Conservation (phyloP, 257 asterid genomes). For the Scutellaria baicalensis region DNA sequence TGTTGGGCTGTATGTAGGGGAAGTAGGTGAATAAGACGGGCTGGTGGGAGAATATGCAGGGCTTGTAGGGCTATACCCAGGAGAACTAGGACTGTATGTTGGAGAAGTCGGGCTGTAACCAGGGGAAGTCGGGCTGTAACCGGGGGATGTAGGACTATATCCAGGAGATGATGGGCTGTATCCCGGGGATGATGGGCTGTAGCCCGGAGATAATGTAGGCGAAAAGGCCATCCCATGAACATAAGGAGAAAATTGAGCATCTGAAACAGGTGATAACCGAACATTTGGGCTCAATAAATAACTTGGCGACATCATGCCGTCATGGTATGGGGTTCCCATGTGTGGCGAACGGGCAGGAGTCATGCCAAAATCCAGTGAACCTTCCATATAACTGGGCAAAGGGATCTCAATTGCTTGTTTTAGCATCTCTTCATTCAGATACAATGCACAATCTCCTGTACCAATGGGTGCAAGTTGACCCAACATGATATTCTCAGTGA, state of each 20-base stretch:
- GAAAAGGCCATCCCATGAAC: constrained; percentile 84
- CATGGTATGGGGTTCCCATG: constrained; percentile 81
- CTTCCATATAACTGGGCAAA: constrained; percentile 91
- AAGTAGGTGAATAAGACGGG: constrained; percentile 85
- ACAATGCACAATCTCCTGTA: constrained; percentile 86
- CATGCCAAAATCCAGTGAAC: constrained; percentile 88
- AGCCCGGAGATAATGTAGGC: constrained; percentile 79
- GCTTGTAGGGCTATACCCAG: constrained; percentile 89
- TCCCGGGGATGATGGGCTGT: constrained; percentile 63
- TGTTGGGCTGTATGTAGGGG: constrained; percentile 70
- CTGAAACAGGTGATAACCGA: constrained; percentile 66
- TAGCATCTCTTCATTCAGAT: constrained; percentile 86
- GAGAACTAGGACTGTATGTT: constrained; percentile 87
- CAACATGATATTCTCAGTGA: constrained; percentile 92
- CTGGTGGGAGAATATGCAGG: constrained; percentile 94
- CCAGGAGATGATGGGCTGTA: constrained; percentile 92
- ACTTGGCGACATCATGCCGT: constrained; percentile 94
- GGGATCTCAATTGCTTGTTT: constrained; percentile 88
- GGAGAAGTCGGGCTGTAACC: constrained; percentile 94
- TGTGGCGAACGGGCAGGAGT: constrained; percentile 91
- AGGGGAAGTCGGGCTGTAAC: constrained; percentile 83
- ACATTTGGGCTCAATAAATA: constrained; percentile 74
- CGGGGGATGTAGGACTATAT: constrained; percentile 82
- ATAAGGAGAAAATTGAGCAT: constrained; percentile 89
- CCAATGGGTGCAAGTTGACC: constrained; percentile 99